These are phyloP conservation scores for Vanrija humicola DNA, from an alignment of 1,284 basidiomycete species.

Conservation along the genomic window DNA sequence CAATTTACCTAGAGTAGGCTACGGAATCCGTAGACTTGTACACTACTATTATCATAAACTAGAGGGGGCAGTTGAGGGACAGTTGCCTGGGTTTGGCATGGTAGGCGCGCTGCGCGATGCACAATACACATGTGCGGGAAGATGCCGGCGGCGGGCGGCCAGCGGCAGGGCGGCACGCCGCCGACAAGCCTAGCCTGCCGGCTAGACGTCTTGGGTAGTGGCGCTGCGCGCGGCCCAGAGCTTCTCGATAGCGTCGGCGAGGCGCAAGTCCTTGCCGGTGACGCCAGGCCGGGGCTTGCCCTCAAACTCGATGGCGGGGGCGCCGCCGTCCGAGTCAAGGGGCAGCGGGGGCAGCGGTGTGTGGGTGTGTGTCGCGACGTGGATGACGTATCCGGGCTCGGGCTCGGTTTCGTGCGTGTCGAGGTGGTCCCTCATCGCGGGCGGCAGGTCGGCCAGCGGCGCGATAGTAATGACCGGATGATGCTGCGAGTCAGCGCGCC, in stretches of 20 bases:
- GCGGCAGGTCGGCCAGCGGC: slow-evolving; percentile 24
- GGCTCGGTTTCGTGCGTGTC: neutral
- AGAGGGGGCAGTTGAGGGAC: too few relatives aligned
- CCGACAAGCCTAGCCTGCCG: too few relatives aligned
- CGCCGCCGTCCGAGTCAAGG: neutral
- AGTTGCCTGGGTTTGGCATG: too few relatives aligned
- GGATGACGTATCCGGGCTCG: slow-evolving; percentile 25
- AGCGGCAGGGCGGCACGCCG: too few relatives aligned
- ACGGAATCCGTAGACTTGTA: too few relatives aligned
- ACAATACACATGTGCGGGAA: too few relatives aligned
- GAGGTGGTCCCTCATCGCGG: neutral
- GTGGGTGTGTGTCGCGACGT: slow-evolving; percentile 40
- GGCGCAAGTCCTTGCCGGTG: slow-evolving; percentile 36
- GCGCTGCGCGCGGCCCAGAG: neutral
- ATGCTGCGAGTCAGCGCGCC: slow-evolving; percentile 22
- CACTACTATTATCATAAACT: too few relatives aligned
- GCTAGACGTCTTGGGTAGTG: too few relatives aligned
- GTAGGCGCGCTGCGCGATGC: too few relatives aligned
- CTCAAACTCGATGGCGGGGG: slow-evolving; percentile 8
- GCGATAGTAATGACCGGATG: slow-evolving; percentile 33
- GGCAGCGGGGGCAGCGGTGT: slow-evolving; percentile 34
- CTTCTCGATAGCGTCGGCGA: slow-evolving; percentile 34
- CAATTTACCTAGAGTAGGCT: neutral
- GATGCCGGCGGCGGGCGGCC: too few relatives aligned
- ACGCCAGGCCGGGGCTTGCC: slow-evolving; percentile 35